Percentiles rank a stretch among this genome's conserved stretches.
Conservation (phyloP, 176 grass and related monocot species). For the Cenchrus americanus region DNA sequence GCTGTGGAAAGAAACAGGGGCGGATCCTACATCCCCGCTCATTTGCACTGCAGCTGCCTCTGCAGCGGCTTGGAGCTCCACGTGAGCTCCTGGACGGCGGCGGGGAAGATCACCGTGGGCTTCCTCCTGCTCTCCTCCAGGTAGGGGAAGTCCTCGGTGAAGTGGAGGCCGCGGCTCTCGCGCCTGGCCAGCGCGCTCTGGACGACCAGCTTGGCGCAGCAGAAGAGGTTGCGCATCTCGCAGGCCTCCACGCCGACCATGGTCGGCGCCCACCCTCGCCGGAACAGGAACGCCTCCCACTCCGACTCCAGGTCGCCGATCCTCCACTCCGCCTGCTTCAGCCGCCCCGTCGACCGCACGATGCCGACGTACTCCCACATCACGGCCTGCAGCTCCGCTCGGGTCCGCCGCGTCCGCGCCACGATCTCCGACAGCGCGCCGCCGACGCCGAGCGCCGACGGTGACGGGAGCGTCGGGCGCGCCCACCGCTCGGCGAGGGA, state of each 20-base stretch:
- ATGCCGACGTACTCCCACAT: slow-evolving; percentile 98
- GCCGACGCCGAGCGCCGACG: slow-evolving; percentile 41
- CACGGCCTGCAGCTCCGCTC: slow-evolving; percentile 73
- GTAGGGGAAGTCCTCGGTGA: slow-evolving; percentile 90
- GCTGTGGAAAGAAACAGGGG: not conserved
- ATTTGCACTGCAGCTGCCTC: slow-evolving; percentile 70
- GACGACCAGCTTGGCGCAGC: slow-evolving; percentile 83
- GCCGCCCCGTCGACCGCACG: slow-evolving; percentile 77
- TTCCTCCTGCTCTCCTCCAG: slow-evolving; percentile 95
- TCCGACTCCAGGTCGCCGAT: slow-evolving; percentile 88
- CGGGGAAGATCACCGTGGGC: slow-evolving; percentile 88
- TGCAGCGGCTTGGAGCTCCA: slow-evolving; percentile 96
- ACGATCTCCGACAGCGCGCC: slow-evolving; percentile 55
- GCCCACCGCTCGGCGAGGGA: slow-evolving; percentile 58
- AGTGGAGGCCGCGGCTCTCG: slow-evolving; percentile 91
- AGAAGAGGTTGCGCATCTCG: slow-evolving; percentile 94
- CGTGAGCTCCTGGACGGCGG: slow-evolving; percentile 62
- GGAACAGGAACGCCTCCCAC: slow-evolving; percentile 81
- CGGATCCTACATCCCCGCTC: slow-evolving; percentile 31
- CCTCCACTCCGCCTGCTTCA: slow-evolving; percentile 93
- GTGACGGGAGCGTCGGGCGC: slow-evolving; percentile 50
- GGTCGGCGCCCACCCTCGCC: slow-evolving; percentile 72
- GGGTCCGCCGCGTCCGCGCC: slow-evolving; percentile 62
- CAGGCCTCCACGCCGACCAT: slow-evolving; percentile 86
- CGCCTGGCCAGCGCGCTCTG: slow-evolving; percentile 82